Evolutionary conservation across 305 asterid species (phyloP).

Genomic region (Salvia sclarea): DNA sequence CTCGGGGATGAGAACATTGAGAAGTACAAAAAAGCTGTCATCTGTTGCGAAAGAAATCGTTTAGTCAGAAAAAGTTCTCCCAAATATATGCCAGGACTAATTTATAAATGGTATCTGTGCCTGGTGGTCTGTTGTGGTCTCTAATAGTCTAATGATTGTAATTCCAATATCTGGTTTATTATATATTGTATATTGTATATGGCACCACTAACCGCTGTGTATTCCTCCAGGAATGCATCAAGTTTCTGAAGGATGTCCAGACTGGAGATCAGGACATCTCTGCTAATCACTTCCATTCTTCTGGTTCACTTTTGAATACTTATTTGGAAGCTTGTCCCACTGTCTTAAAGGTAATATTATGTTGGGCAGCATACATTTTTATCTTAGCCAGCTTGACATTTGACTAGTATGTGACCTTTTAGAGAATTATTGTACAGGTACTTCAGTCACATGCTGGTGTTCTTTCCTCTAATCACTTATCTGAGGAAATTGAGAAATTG

Average conservation of each 20-base stretch:
- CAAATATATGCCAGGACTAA: not conserved
- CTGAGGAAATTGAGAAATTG: conserved; percentile 76
- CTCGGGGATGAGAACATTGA: not conserved
- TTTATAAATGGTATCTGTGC: not conserved
- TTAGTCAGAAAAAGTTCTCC: not conserved
- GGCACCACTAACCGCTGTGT: conserved; percentile 22
- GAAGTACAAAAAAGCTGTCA: not conserved
- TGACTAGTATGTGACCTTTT: conserved; percentile 30
- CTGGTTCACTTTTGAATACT: conserved; percentile 55
- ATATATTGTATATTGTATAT: not conserved
- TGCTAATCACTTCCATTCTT: conserved; percentile 55
- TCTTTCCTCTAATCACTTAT: conserved; percentile 58
- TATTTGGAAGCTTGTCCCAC: conserved; percentile 70
- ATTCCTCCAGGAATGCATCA: conserved; percentile 77
- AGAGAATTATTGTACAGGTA: conserved; percentile 49
- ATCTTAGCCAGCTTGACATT: conserved; percentile 20
- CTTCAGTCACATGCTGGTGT: conserved; percentile 73
- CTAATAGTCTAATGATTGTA: conserved; percentile 3
- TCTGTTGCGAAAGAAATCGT: not conserved
- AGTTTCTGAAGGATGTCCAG: conserved; percentile 78
- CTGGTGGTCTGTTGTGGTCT: conserved; percentile 1
- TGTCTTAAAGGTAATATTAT: conserved; percentile 66
- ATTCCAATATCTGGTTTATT: not conserved
- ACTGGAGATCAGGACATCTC: conserved; percentile 62
- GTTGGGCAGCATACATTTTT: not conserved